Evolutionary conservation across 371 early-diverging fungal genomes (phyloP).

Genomic region (Mucor indicus): DNA sequence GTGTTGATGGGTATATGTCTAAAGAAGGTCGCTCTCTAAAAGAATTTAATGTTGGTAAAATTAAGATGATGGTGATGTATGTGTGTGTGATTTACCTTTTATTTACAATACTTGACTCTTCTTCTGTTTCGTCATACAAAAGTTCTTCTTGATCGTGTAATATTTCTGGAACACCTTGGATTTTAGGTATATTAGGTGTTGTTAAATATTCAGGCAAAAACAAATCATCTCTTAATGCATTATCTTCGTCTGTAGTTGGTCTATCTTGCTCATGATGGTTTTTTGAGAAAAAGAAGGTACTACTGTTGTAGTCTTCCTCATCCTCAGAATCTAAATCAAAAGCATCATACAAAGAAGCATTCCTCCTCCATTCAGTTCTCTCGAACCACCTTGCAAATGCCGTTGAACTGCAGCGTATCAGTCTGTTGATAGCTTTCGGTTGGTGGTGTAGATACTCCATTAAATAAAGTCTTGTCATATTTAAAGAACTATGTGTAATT

Average conservation of each 20-base stretch:
- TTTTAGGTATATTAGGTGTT: conserved; percentile 45
- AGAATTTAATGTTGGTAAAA: neutral
- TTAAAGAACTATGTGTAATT: conserved; percentile 37
- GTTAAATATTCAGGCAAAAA: conserved; percentile 54
- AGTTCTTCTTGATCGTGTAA: conserved; percentile 15
- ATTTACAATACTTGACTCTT: neutral
- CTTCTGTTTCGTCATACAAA: neutral
- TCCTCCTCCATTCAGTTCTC: conserved; percentile 16
- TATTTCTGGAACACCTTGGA: conserved; percentile 10
- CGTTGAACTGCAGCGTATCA: conserved; percentile 21
- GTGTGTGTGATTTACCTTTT: no score
- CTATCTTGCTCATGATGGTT: conserved; percentile 23
- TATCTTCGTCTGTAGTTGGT: conserved; percentile 37
- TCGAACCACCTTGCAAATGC: conserved; percentile 27
- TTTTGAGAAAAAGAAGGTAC: conserved; percentile 41
- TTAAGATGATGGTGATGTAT: no score
- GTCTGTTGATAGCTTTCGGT: conserved; percentile 20
- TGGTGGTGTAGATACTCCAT: conserved; percentile 44
- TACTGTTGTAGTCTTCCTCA: conserved; percentile 43
- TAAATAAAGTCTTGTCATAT: conserved; percentile 47
- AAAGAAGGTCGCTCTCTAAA: conserved; percentile 15
- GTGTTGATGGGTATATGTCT: conserved; percentile 54
- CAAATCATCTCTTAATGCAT: conserved; percentile 31
- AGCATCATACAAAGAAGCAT: conserved; percentile 30
- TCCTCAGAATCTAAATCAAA: conserved; percentile 46